These are phyloP conservation scores for Picocystis sp. DNA, from an alignment of 163 green algal genomes.

Conservation along the genomic window DNA sequence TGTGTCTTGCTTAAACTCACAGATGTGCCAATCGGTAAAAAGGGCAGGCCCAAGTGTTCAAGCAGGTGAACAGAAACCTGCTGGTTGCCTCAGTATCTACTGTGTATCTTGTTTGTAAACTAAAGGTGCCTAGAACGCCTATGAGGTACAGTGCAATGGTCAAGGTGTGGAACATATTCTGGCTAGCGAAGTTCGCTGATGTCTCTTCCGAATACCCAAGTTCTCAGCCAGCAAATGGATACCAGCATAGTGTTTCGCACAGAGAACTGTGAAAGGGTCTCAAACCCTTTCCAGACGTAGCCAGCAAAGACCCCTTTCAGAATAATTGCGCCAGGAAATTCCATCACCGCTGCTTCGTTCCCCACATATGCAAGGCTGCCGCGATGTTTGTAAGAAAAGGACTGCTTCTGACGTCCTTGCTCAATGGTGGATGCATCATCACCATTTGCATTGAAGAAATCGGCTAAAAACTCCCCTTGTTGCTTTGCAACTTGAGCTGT, in stretches of 20 bases:
- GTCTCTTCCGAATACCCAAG: slow-evolving; percentile 50
- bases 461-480: slow-evolving; percentile 64
- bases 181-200: slow-evolving; percentile 13
- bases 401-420: slow-evolving; percentile 3
- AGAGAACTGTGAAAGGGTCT: slow-evolving; percentile 25
- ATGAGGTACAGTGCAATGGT: too few relatives aligned
- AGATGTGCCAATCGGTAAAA: too few relatives aligned
- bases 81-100: too few relatives aligned
- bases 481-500: slow-evolving; percentile 64
- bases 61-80: too few relatives aligned
- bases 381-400: slow-evolving; percentile 46
- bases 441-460: slow-evolving; percentile 25
- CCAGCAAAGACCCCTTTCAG: slow-evolving; percentile 44
- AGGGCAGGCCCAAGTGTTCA: too few relatives aligned
- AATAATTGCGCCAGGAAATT: slow-evolving; percentile 41
- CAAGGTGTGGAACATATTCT: too few relatives aligned
- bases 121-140: too few relatives aligned
- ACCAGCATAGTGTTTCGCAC: slow-evolving; percentile 51
- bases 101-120: too few relatives aligned
- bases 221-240: slow-evolving; percentile 52
- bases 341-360: slow-evolving; percentile 59
- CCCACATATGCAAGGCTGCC: slow-evolving; percentile 66
- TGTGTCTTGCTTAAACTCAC: too few relatives aligned
- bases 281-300: slow-evolving; percentile 40
- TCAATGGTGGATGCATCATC: neutral